phyloP scores from a whole-genome alignment of 768 basidiomycete genomes.

The Termitomyces sp. region DNA sequence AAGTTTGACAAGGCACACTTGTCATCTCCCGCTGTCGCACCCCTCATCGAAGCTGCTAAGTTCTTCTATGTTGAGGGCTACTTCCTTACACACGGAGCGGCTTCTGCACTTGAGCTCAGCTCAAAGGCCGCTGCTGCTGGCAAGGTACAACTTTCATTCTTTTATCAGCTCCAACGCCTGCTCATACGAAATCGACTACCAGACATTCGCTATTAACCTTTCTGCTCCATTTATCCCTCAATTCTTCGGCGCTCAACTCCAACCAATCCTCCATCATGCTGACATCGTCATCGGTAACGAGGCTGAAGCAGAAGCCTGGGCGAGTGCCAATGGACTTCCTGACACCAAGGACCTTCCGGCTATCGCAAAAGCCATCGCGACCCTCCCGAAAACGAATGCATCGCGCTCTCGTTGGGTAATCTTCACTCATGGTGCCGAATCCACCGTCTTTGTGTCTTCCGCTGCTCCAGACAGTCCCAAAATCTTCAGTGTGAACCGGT shows the following conservation, averaged over 20 bases:
- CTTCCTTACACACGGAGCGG: constrained; percentile 92
- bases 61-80: constrained; percentile 94
- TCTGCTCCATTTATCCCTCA: constrained; percentile 97
- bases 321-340: constrained; percentile 62
- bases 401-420: constrained; percentile 77
- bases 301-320: constrained; percentile 87
- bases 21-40: constrained; percentile 65
- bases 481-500: constrained; percentile 50
- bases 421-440: constrained; percentile 84
- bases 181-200: constrained; percentile 3
- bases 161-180: neutral
- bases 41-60: constrained; percentile 74
- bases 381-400: constrained; percentile 67
- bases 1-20: constrained; percentile 83
- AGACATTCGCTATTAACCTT: constrained; percentile 91
- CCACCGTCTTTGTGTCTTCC: constrained; percentile 72
- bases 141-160: constrained; percentile 48
- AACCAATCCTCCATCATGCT: constrained; percentile 74
- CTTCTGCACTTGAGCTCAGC: constrained; percentile 65
- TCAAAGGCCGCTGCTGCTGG: constrained; percentile 68
- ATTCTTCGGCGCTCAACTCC: constrained; percentile 83
- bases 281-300: constrained; percentile 98
- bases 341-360: constrained; percentile 58
- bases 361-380: constrained; percentile 75
- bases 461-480: constrained; percentile 49